These are phyloP conservation scores for Lachancea thermotolerans DNA, from an alignment of 805 yeast genomes.

Conservation along the genomic window DNA sequence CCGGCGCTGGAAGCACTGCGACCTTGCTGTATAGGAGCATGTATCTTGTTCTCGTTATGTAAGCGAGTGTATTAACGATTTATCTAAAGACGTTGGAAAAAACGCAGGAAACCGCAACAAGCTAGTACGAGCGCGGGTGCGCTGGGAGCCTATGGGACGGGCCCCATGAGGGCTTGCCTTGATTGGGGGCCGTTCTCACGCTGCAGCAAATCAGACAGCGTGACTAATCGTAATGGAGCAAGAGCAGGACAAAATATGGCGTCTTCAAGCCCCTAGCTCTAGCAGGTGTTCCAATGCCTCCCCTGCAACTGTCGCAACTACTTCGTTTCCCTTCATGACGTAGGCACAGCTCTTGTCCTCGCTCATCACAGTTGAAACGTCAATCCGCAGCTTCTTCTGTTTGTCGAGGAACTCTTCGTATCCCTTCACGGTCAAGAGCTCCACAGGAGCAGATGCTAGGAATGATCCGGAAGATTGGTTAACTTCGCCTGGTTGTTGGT, in stretches of 20 bases:
- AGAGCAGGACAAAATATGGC: too few species aligned
- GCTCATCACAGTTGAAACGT: slow-evolving; percentile 32
- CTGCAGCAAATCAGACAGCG: too few species aligned
- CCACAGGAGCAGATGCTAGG: slow-evolving; percentile 34
- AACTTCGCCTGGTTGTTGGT: slow-evolving; percentile 20
- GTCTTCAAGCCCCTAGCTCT: slow-evolving; percentile 13
- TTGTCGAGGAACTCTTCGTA: slow-evolving; percentile 35
- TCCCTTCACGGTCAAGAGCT: slow-evolving; percentile 35
- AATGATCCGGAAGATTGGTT: slow-evolving; percentile 29
- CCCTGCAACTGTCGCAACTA: slow-evolving; percentile 36
- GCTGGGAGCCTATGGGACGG: too few species aligned
- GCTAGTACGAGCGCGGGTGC: too few species aligned
- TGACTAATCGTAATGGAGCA: too few species aligned
- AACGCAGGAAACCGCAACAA: neutral
- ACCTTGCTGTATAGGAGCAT: neutral
- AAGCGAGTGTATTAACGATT: slow-evolving; percentile 5
- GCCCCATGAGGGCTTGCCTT: too few species aligned
- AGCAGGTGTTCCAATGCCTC: slow-evolving; percentile 32
- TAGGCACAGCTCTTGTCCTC: slow-evolving; percentile 34
- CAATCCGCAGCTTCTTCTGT: slow-evolving; percentile 25
- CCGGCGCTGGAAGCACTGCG: neutral
- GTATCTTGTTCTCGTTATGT: neutral
- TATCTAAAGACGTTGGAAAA: neutral
- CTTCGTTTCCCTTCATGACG: slow-evolving; percentile 30
- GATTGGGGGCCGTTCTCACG: too few species aligned